Evolutionary conservation across 2,329 filamentous ascomycete species (phyloP), one percentile per base, ranked within the genome.

Genomic region (Ophiostoma triangulosporum): DNA sequence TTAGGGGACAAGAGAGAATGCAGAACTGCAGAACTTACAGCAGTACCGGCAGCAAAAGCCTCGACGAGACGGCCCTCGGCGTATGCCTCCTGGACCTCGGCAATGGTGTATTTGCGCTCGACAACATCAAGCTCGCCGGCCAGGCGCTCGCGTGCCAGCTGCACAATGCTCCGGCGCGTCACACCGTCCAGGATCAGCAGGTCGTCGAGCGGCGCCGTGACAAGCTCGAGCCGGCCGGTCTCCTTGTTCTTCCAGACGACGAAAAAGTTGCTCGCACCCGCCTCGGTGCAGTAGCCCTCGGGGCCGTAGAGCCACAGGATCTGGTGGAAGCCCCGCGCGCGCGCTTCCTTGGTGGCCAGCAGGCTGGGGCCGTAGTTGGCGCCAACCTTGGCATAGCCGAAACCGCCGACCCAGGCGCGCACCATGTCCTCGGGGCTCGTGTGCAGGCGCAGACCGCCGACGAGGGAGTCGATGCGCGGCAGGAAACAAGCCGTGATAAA

Each of bases 201-300:
- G 63, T 88, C 87, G 55, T 85, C 84, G 43, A 96, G 70, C 8
- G 88, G 87, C 2, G 90, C 88, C 2, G 90, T 96, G 54, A 95
- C 74, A 31, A 96, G 74, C 71, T 93, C 76, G 24, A 77, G 64
- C 61, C 73, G 76, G 7, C 77, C 81, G 0, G 66, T 68, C 61
- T 82, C 80, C 82, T 80, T 77, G 48, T 75, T 77, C 64, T 74
- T 77, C 86, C 85, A 89, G 12, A 95, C 73, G 7, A 95, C 74
- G 64, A 96, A 95, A 71, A 95, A 95, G 70, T 96, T 96, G 63
- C 81, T 87, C 12, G 88, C 90, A 4, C 90, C 90, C 2, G 90
- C 90, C 72, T 96, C 90, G 2, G 90, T 96, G 58, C 94, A 89
- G 64, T 80, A 79, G 51, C 78, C 79, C 60, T 91, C 76, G 38